phyloP scores from a whole-genome alignment of 75 land plant species.

The Chamaecyparis obtusa region DNA sequence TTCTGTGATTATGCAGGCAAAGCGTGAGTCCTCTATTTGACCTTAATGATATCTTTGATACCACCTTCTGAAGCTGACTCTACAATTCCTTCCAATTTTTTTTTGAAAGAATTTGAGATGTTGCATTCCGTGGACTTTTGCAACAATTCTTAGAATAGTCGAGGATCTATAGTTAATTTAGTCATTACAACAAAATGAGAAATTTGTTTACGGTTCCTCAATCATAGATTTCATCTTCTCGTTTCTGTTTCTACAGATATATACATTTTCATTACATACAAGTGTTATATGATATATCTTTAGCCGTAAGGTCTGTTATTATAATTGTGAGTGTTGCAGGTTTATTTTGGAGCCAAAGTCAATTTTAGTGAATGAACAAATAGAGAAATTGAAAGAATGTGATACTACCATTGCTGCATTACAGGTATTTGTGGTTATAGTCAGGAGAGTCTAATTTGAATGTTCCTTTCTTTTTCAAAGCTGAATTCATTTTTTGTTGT shows the following conservation, averaged over 20 bases:
- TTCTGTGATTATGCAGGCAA: conserved; percentile 69
- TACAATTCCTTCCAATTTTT: not conserved
- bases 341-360: conserved; percentile 90
- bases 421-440: conserved; percentile 41
- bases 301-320: not conserved
- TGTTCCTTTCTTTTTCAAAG: not conserved
- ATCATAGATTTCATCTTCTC: not conserved
- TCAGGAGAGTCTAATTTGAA: not conserved
- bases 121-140: not conserved
- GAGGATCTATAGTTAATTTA: not conserved
- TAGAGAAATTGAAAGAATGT: conserved; percentile 79
- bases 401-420: conserved; percentile 67
- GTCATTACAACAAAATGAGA: not conserved
- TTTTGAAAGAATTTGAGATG: not conserved
- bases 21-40: conserved; percentile 63
- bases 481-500: conserved; percentile 6
- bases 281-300: not conserved
- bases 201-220: not conserved
- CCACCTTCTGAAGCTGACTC: not conserved
- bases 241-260: not conserved
- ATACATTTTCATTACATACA: not conserved
- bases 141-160: not conserved
- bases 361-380: conserved; percentile 69
- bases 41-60: not conserved
- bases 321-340: conserved; percentile 32